These are phyloP conservation scores for Talaromyces sp. DNA, from an alignment of 2,329 filamentous ascomycete genomes.

Conservation along the genomic window DNA sequence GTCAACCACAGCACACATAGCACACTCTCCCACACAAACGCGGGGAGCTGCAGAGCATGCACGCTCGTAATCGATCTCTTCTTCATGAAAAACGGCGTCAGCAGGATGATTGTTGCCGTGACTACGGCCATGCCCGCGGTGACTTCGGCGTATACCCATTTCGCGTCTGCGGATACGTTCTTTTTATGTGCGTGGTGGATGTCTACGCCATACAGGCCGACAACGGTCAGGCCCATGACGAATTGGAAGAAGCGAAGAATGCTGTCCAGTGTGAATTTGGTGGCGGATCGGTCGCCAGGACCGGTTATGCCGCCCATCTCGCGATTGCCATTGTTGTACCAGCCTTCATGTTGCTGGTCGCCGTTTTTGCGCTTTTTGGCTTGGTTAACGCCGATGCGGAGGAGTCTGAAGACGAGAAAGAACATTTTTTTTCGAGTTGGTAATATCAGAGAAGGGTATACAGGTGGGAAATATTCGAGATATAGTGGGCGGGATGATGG, in stretches of 20 bases:
- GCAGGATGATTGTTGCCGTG: conserved; percentile 61
- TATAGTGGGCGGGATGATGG: neutral
- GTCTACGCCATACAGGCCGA: conserved; percentile 72
- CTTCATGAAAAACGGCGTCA: conserved; percentile 52
- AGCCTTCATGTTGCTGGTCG: conserved; percentile 13
- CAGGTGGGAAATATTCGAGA: neutral
- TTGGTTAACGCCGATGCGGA: conserved; percentile 24
- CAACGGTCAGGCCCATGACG: conserved; percentile 69
- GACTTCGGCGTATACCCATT: conserved; percentile 77
- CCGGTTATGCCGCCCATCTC: neutral
- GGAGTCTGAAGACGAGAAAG: conserved; percentile 23
- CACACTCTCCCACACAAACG: conserved; percentile 66
- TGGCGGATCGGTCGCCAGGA: conserved; percentile 12
- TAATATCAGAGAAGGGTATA: no score
- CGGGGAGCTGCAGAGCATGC: conserved; percentile 21
- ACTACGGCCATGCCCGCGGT: conserved; percentile 62
- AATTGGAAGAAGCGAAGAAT: conserved; percentile 72
- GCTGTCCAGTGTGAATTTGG: conserved; percentile 21
- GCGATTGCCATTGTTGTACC: conserved; percentile 1
- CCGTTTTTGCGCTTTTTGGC: conserved; percentile 28
- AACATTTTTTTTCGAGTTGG: conserved; percentile 18
- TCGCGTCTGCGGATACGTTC: conserved; percentile 53
- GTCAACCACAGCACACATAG: conserved; percentile 75
- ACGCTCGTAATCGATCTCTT: conserved; percentile 26
- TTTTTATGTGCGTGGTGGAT: conserved; percentile 52